Conservation (phyloP, 805 yeast genomes). For the Yamadazyma olivae region DNA sequence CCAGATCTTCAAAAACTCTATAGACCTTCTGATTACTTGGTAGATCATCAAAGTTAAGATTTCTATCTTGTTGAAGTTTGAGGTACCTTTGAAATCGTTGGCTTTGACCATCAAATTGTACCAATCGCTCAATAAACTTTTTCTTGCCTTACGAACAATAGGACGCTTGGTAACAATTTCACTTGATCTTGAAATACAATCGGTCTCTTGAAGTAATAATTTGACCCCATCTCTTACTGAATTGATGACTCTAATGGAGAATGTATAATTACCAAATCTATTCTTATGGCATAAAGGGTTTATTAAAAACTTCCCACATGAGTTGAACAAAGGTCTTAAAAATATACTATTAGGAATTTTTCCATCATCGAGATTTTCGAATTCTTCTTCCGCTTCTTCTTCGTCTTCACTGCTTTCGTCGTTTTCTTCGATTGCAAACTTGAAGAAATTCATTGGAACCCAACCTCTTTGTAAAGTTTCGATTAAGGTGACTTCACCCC, state of each 20-base stretch:
- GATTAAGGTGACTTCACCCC: slow-evolving; percentile 81
- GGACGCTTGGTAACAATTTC: slow-evolving; percentile 64
- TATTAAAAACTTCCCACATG: slow-evolving; percentile 64
- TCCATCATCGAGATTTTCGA: slow-evolving; percentile 30
- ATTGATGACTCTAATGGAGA: slow-evolving; percentile 56
- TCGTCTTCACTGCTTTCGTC: slow-evolving; percentile 22
- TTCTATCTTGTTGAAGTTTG: slow-evolving; percentile 55
- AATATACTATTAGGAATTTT: slow-evolving; percentile 43
- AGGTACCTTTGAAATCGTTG: slow-evolving; percentile 66
- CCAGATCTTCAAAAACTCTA: slow-evolving; percentile 70
- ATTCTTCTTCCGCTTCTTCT: slow-evolving; percentile 23
- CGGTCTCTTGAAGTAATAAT: slow-evolving; percentile 58
- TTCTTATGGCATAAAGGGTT: slow-evolving; percentile 56
- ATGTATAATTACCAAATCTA: slow-evolving; percentile 43
- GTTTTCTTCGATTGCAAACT: slow-evolving; percentile 37
- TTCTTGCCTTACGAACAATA: slow-evolving; percentile 59
- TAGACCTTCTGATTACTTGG: slow-evolving; percentile 64
- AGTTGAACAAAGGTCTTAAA: slow-evolving; percentile 51
- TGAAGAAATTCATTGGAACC: slow-evolving; percentile 82
- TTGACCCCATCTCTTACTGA: slow-evolving; percentile 73
- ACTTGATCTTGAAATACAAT: slow-evolving; percentile 72
- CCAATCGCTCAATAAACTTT: slow-evolving; percentile 76
- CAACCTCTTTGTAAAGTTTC: slow-evolving; percentile 68
- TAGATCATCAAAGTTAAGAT: slow-evolving; percentile 60
- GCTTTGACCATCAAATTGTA: slow-evolving; percentile 74